Evolutionary conservation across 495 filamentous ascomycete species (phyloP).

Genomic region (Tuber aestivum): DNA sequence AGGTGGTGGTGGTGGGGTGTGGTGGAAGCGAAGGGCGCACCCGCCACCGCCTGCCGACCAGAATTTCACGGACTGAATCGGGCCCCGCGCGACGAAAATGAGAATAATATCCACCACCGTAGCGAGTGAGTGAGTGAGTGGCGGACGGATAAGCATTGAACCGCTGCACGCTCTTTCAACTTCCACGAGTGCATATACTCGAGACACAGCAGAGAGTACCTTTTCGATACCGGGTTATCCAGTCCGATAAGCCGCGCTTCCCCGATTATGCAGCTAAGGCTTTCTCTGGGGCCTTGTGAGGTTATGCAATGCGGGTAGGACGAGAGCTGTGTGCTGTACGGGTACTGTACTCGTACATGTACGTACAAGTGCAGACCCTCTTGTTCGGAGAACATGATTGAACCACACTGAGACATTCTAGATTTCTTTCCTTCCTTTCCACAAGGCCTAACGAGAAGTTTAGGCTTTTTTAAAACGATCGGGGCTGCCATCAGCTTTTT

Average conservation of each 20-base stretch:
- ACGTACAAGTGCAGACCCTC: too few species aligned
- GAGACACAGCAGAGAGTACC: not conserved
- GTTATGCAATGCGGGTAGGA: not conserved
- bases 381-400: not conserved
- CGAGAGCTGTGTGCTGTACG: not conserved
- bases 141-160: not conserved
- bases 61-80: not conserved
- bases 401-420: not conserved
- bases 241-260: not conserved
- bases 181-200: not conserved
- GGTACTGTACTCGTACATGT: too few species aligned
- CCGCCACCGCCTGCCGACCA: not conserved
- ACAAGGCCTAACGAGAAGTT: not conserved
- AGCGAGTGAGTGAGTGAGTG: too few species aligned
- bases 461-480: not conserved
- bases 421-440: not conserved
- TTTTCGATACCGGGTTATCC: conserved; percentile 1
- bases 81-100: not conserved
- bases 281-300: not conserved
- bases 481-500: not conserved
- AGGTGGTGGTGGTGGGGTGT: not conserved
- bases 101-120: too few species aligned
- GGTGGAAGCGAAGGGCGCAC: not conserved
- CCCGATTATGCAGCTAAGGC: not conserved
- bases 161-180: not conserved